Evolutionary conservation across 2,329 filamentous ascomycete species (phyloP).

Genomic region (Fusarium sarcochroum): DNA sequence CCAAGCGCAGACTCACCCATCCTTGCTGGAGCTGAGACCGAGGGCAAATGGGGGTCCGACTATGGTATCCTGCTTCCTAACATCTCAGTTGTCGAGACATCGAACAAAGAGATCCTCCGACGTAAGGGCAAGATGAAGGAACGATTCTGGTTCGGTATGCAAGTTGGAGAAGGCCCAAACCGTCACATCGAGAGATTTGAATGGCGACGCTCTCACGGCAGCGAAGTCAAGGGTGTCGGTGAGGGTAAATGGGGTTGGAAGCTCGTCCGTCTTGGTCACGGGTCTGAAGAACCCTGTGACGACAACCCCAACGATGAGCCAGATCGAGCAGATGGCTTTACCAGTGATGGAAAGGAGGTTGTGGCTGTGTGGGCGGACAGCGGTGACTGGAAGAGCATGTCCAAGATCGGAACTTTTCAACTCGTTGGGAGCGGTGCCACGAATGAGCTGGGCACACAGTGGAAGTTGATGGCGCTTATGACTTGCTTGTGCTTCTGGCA

Average conservation of each 20-base stretch:
- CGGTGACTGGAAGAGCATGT: constrained; percentile 20
- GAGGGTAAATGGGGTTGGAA: constrained; percentile 35
- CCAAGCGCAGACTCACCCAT: neutral
- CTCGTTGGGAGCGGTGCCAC: constrained; percentile 35
- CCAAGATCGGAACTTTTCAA: constrained; percentile 35
- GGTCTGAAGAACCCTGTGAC: neutral
- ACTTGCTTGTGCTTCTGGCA: constrained; percentile 38
- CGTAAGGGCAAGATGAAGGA: neutral
- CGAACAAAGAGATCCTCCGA: constrained; percentile 6
- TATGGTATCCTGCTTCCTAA: constrained; percentile 23
- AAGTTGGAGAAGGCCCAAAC: constrained; percentile 1
- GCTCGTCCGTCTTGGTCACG: constrained; percentile 24
- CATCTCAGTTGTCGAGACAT: neutral
- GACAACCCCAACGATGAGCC: neutral
- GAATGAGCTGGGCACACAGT: constrained; percentile 32
- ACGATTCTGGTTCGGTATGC: constrained; percentile 23
- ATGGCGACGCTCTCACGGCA: constrained; percentile 18
- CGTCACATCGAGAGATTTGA: constrained; percentile 26
- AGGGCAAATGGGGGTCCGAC: constrained; percentile 5
- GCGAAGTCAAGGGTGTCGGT: constrained; percentile 23
- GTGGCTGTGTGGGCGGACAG: constrained; percentile 31
- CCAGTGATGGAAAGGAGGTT: constrained; percentile 37
- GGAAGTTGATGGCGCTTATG: constrained; percentile 37
- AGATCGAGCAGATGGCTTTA: constrained; percentile 23
- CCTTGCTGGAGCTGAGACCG: constrained; percentile 1